Conservation (phyloP, 805 yeast genomes). For the Jamesozyma jinghongensis region DNA sequence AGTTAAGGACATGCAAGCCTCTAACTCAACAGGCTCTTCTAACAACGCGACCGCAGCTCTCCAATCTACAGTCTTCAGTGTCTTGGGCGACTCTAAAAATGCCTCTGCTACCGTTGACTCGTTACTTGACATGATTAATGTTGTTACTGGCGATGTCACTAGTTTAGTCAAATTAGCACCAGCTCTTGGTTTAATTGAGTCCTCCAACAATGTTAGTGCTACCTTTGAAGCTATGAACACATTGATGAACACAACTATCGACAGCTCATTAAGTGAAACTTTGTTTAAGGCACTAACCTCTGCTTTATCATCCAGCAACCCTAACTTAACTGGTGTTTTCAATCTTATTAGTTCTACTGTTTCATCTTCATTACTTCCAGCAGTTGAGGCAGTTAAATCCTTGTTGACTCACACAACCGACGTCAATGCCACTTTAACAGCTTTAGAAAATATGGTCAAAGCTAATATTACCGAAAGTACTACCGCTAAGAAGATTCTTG, state of each 20-base stretch:
- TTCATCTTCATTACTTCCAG: slow-evolving; percentile 9
- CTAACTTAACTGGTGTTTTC: too few relatives aligned
- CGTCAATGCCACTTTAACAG: slow-evolving; percentile 12
- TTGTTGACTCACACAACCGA: slow-evolving; percentile 13
- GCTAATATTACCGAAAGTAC: slow-evolving; percentile 17
- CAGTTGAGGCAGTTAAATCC: slow-evolving; percentile 14
- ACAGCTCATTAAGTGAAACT: slow-evolving; percentile 10
- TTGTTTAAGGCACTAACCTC: slow-evolving; percentile 10
- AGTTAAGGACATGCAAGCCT: slow-evolving; percentile 10
- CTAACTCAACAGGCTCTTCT: slow-evolving; percentile 5
- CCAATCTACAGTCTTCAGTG: slow-evolving; percentile 13
- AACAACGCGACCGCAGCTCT: slow-evolving; percentile 6
- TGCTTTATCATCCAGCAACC: too few relatives aligned
- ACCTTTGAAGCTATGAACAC: slow-evolving; percentile 16
- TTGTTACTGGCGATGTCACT: slow-evolving; percentile 8
- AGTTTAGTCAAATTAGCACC: slow-evolving; percentile 21
- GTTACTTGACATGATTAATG: slow-evolving; percentile 17
- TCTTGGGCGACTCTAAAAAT: slow-evolving; percentile 19
- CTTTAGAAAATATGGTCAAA: slow-evolving; percentile 12
- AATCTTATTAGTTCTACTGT: slow-evolving; percentile 8
- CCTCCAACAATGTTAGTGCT: slow-evolving; percentile 16
- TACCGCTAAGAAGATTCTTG: slow-evolving; percentile 17
- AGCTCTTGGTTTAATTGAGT: slow-evolving; percentile 17
- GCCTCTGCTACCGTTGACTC: slow-evolving; percentile 20
- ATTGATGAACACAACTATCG: slow-evolving; percentile 17